Base-by-base conservation (phyloP, 805 yeast genomes). In the Starmerella sp. region DNA sequence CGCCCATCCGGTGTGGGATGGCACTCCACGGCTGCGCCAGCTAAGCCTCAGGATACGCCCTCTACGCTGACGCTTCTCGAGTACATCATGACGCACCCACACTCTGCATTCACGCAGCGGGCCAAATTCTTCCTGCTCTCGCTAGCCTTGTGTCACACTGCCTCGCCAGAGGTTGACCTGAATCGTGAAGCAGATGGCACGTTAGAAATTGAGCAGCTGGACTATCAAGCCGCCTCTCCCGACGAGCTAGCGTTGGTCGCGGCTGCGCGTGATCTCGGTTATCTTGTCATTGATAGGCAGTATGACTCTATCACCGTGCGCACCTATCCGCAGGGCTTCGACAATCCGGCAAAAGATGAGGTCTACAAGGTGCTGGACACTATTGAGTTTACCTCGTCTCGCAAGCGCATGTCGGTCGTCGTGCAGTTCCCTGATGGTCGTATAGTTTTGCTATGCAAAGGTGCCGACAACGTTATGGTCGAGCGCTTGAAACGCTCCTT, bases 241-340 rank as follows among this genome's bases (percentile, higher is more conserved):
- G 99, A 93, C 70, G 99, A 93, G 67, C 70, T 90, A 50, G 98
- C 99, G 0, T 72, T 93, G 34, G 91, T 93, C 3, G 80, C 84
- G 47, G 98, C 97, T 1, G 98, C 98, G 0, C 77, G 96, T 61
- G 98, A 93, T 65, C 75, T 93, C 75, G 99, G 99, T 0, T 93
- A 75, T 67, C 81, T 90, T n/a, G 85, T 90, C 7, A 76, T 73
- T 54, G 88, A 86, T 56, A 79, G 85, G 53, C 79, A 79, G 57
- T 80, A 79, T 47, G 78, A 77, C 55, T 67, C 71, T 1, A 67
- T 93, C 47, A 77, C 83, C 0, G 70, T 93, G 28, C 82, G 90
- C 61, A 79, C 88, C 0, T 93, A 84, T 66, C 97, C 97, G 0
- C 63, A 82, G 52, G 97, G 97, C 0, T 81, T 86, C 66, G 85